A percentile compares a stretch with the other conserved stretches of the same genome.
phyloP scores from a whole-genome alignment of 2,329 filamentous ascomycete species.

The Exophiala bonariae region DNA sequence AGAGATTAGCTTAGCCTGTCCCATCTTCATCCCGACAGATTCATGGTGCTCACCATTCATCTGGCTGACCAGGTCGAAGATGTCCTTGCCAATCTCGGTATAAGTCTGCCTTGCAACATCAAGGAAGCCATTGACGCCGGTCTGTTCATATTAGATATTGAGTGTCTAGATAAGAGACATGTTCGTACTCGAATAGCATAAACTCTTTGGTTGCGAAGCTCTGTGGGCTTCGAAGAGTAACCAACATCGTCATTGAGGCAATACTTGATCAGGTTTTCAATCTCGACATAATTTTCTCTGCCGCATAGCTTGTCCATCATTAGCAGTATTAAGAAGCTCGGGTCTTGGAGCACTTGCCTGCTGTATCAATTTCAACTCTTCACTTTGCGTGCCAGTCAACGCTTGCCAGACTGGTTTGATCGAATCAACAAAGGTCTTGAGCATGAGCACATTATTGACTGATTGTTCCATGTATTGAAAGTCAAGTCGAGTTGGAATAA shows the following conservation, averaged over 20 bases:
- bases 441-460: slow-evolving; percentile 81
- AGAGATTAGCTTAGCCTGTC: slow-evolving; percentile 23
- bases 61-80: slow-evolving; percentile 67
- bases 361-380: slow-evolving; percentile 67
- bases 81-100: slow-evolving; percentile 81
- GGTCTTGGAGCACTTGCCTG: slow-evolving; percentile 42
- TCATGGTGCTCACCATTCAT: slow-evolving; percentile 59
- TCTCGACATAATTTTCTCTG: slow-evolving; percentile 59
- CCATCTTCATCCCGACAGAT: too few relatives aligned
- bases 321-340: slow-evolving; percentile 7
- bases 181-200: slow-evolving; percentile 75
- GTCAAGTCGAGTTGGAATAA: slow-evolving; percentile 66
- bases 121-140: slow-evolving; percentile 79
- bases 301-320: slow-evolving; percentile 57
- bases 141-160: slow-evolving; percentile 46
- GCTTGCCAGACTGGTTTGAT: slow-evolving; percentile 69
- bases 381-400: slow-evolving; percentile 63
- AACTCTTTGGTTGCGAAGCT: slow-evolving; percentile 83
- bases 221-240: slow-evolving; percentile 76
- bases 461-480: slow-evolving; percentile 73
- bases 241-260: slow-evolving; percentile 79
- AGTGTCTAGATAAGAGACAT: neutral
- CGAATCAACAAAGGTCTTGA: slow-evolving; percentile 76
- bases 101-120: slow-evolving; percentile 88
- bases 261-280: slow-evolving; percentile 65